Base-by-base conservation (phyloP, 2,329 filamentous ascomycete genomes). In the Plenodomus biglobosus region DNA sequence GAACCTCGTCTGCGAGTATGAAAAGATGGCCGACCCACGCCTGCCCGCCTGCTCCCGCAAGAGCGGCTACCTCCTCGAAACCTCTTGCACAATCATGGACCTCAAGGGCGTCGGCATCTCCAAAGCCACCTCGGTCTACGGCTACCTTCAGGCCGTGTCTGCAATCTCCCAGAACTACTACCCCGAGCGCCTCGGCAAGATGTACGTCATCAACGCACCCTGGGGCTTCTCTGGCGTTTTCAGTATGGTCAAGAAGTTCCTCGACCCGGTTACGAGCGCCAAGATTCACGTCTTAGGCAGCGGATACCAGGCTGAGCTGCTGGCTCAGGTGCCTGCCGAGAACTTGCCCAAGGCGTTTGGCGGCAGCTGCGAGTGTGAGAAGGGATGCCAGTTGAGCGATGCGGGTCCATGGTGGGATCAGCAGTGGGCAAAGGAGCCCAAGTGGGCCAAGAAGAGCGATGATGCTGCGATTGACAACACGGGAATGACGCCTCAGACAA, bases 81-180 rank as follows among this genome's bases (percentile, higher is more conserved):
- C 94, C 19, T 96, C 90, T 80, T 97, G 94, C 85, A 92, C 89
- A 57, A 91, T 99, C 76, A 94, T 97, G 87, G 94, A 99, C 75
- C 82, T 96, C 73, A 96, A 96, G 80, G 92, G 92, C 54, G 92
- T 99, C 19, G 90, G 90, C 50, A 77, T 97, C 62, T 81, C 80
- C 71, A 94, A 88, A 75, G 85, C 90, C 37, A 82, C 85, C 54
- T 87, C 87, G 53, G 92, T 96, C 49, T 96, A 95, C 79, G 82
- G 84, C 45, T 97, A 96, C 78, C 83, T 99, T 61, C 84, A 84
- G 66, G 83, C 87, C 71, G 91, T 90, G 38, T 94, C 90, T 27
- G 85, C 79, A 72, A 89, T 99, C 76, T 95, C 90, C 58, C 94
- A 97, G 77, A 96, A 97, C 83, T 95, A 97, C 84, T 99, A 99